Evolutionary conservation across 352 stramenopile genomes (phyloP), one percentile per base, ranked within the genome.

Genomic region (Phytophthora sansomeana): DNA sequence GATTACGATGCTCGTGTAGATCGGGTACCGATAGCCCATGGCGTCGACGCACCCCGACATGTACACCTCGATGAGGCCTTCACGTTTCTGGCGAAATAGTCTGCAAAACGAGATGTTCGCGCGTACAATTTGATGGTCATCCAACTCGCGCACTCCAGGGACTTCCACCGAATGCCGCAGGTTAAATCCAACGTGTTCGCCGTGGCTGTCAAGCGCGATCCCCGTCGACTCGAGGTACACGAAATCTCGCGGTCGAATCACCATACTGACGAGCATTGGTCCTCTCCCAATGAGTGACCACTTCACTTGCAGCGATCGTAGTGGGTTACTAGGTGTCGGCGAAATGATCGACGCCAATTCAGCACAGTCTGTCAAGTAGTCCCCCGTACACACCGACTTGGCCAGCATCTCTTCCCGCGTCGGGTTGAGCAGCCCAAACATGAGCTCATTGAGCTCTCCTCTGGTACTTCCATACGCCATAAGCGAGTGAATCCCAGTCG

Each of bases 221-320:
- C 81, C 81, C 2, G 76, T 86, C 4, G 63, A 70, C 36, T 86
- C 76, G 3, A 89, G 62, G 41, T 72, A 86, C 11, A 85, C 74
- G 8, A 81, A 64, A 58, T 87, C 78, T 24, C 76, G 57, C 9
- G 72, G 63, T 57, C 70, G 70, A 30, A 76, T 39, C 46, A 76
- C 53, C 19, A 72, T 50, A 17, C 67, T 70, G 1, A 81, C 61
- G 6, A 89, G 51, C 32, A 71, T 63, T 11, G 62, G 55, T 7
- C 55, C 64, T 43, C 55, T 65, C 0, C 62, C 68, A 1, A 74
- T 77, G 10, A 81, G 53, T 6, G 59, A 69, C 75, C 75, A 77
- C n/a, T 85, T 84, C 5, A 90, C 67, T 43, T 61, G 56, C 21
- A 70, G 70, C 49, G 42, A 68, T 11, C 50, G 56, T 17, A 76